Base-by-base conservation (phyloP, 1,284 basidiomycete genomes). In the Anthracocystis setariae region DNA sequence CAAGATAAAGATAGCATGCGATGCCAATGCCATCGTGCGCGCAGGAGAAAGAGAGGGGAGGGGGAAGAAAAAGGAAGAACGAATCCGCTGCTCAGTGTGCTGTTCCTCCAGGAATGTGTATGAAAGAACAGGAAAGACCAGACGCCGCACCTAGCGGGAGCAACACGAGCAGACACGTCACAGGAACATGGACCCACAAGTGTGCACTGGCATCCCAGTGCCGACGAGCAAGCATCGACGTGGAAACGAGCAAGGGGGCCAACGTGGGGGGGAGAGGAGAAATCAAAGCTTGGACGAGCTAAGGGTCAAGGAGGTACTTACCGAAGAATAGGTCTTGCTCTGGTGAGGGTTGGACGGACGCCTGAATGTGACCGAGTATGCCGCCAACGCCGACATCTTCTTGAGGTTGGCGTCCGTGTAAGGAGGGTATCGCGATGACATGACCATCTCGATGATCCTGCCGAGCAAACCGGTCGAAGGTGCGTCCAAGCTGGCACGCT, bases 401-500 rank as follows among this genome's bases (percentile, higher is more conserved):
- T 63, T 60, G 24, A 77, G 60, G 59, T 81, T 76, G 43, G 50
- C 61, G 1, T 65, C 44, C 12, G 62, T 56, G 67, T 84, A 84
- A 9, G 83, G 84, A 23, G 84, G 84, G 77, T 85, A 85, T 15
- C 83, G 77, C 27, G 60, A 46, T 25, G 74, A 60, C 76, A 85
- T 79, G 58, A 82, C 44, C 8, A 63, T 17, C 57, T 85, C 84
- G 50, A 84, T 74, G n/a, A 79, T 24, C 46, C 58, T 58, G 44
- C 81, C 81, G n/a, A 82, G 35, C 23, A 81, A 13, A 25, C 81
- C 81, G 46, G 77, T 80, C 5, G 72, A 79, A 1, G 87, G 86
- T 7, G 85, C 82, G 47, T 85, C 83, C 20, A 86, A 70, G 17
- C 80, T 84, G 23, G 84, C 82, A 15, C 87, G 85, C 42, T 79